These are phyloP conservation scores for Camelina laxa DNA, from an alignment of 345 rosid species.

Conservation along the genomic window DNA sequence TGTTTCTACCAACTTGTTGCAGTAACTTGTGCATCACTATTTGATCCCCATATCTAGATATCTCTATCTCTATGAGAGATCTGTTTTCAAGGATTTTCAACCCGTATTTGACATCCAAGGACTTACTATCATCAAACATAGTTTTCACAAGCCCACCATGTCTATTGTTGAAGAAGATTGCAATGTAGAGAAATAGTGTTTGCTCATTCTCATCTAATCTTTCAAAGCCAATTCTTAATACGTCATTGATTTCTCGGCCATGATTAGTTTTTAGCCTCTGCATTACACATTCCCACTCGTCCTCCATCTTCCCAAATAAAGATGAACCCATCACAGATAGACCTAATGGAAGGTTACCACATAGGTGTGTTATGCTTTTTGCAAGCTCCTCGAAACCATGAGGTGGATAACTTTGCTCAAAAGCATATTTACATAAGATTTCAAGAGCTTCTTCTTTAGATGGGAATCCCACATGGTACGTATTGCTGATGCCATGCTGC, in stretches of 20 bases:
- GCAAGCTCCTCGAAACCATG: background rate
- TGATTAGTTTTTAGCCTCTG: background rate
- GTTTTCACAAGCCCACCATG: background rate
- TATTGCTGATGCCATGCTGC: background rate
- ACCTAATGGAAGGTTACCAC: background rate
- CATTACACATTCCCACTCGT: slow-evolving; percentile 27
- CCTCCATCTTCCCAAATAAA: background rate
- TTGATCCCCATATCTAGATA: no score
- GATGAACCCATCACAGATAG: slow-evolving; percentile 17
- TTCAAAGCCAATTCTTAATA: slow-evolving; percentile 43
- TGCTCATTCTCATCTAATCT: slow-evolving; percentile 21
- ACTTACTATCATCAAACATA: no score
- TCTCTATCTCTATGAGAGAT: no score
- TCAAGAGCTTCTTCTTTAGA: background rate
- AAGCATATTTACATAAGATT: slow-evolving; percentile 10
- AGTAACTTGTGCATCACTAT: slow-evolving; percentile 45
- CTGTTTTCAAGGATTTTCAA: no score
- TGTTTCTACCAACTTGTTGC: slow-evolving; percentile 37
- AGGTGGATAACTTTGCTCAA: background rate
- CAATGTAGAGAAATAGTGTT: slow-evolving; percentile 43
- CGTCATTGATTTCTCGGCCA: background rate
- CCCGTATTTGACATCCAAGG: no score
- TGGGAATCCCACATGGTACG: background rate
- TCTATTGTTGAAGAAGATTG: slow-evolving; percentile 39
- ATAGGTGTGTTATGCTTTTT: background rate